These are phyloP conservation scores for Phytophthora nicotianae DNA, from an alignment of 352 stramenopile species.

Conservation along the genomic window DNA sequence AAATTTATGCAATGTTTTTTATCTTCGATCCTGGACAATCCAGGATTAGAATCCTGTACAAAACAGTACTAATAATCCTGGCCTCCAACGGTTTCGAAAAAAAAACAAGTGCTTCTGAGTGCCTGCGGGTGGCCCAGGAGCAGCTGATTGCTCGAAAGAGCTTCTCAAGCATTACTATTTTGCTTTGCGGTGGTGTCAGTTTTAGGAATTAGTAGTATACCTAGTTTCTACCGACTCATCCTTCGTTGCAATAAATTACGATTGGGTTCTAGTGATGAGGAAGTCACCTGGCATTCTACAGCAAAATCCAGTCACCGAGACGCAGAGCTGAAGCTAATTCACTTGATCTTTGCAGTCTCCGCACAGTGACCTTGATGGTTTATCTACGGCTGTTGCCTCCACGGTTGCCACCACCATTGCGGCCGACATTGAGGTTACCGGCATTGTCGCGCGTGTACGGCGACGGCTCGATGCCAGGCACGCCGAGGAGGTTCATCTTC, in stretches of 20 bases:
- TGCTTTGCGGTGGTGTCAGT: no score
- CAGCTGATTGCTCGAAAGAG: no score
- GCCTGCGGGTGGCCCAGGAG: no score
- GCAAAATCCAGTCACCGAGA: slow-evolving; percentile 16
- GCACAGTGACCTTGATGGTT: slow-evolving; percentile 18
- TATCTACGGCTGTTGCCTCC: slow-evolving; percentile 37
- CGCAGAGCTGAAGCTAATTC: not conserved
- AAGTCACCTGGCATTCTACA: slow-evolving; percentile 24
- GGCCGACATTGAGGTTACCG: slow-evolving; percentile 17
- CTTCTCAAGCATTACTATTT: no score
- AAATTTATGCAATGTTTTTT: no score
- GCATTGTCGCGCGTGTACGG: slow-evolving; percentile 44
- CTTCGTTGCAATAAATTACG: slow-evolving; percentile 50
- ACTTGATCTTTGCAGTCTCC: slow-evolving; percentile 9
- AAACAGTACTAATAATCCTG: no score
- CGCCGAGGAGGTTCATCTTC: slow-evolving; percentile 87
- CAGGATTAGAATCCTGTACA: no score
- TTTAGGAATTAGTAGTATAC: no score
- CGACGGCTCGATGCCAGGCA: slow-evolving; percentile 64
- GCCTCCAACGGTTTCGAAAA: no score
- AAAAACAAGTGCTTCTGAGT: no score
- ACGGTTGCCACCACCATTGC: slow-evolving; percentile 24
- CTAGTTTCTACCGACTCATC: slow-evolving; percentile 45
- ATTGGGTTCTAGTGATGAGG: slow-evolving; percentile 49
- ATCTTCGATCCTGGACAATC: no score